Evolutionary conservation across 1,284 basidiomycete genomes (phyloP).

Genomic region (Cerrena zonata): DNA sequence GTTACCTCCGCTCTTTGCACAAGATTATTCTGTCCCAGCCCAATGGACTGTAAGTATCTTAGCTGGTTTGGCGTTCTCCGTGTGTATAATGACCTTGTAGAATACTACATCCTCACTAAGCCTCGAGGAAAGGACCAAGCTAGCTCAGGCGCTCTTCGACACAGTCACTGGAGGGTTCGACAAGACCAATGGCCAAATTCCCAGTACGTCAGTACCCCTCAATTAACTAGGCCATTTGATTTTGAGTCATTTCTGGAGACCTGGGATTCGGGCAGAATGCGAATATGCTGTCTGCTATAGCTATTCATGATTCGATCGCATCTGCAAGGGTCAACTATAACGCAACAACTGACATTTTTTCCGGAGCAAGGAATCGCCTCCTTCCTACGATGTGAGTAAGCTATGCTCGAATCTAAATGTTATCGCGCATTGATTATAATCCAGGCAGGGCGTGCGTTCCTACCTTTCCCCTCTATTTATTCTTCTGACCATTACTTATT

Average conservation of each 20-base stretch:
- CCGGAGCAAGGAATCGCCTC: not conserved
- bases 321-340: not conserved
- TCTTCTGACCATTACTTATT: not conserved
- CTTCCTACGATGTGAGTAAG: not conserved
- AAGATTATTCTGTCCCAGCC: no score
- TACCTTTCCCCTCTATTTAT: no score
- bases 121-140: not conserved
- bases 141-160: not conserved
- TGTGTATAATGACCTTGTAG: no score
- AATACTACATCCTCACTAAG: conserved; percentile 2
- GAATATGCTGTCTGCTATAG: conserved; percentile 6
- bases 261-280: conserved; percentile 5
- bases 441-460: no score
- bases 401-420: not conserved
- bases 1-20: no score
- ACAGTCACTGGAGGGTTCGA: conserved; percentile 3
- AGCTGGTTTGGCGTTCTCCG: no score
- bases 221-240: no score
- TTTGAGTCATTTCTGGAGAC: not conserved
- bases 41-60: no score
- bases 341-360: not conserved
- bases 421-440: not conserved
- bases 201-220: no score
- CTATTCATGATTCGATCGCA: conserved; percentile 3
- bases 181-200: conserved; percentile 4